Percentiles rank a stretch among this genome's conserved stretches.
phyloP scores from a whole-genome alignment of 257 asterid species.

The Echium plantagineum region DNA sequence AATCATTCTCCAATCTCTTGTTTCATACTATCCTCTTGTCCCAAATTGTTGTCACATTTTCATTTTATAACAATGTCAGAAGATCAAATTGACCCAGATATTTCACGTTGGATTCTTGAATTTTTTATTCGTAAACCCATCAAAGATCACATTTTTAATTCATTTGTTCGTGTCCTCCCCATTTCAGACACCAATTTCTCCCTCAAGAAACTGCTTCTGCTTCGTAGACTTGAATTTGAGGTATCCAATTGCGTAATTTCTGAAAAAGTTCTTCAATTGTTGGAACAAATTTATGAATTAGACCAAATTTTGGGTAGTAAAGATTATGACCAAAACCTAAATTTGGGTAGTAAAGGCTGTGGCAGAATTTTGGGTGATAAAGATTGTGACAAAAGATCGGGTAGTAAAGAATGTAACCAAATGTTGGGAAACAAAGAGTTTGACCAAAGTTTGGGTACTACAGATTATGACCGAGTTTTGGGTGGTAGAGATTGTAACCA shows the following conservation, averaged over 20 bases:
- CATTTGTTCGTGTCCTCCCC: constrained; percentile 34
- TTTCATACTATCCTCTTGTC: too few species aligned
- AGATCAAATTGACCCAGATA: constrained; percentile 24
- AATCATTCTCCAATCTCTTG: too few species aligned
- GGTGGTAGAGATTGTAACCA: too few species aligned
- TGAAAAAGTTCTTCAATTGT: constrained; percentile 35
- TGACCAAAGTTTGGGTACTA: too few species aligned
- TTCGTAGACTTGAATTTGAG: constrained; percentile 37
- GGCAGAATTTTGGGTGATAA: too few species aligned
- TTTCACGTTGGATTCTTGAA: constrained; percentile 52
- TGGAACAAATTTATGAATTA: constrained; percentile 46
- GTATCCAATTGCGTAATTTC: constrained; percentile 19
- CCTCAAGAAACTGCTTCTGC: constrained; percentile 28
- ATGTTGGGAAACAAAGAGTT: background rate
- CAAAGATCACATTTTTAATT: constrained; percentile 23
- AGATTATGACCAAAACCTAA: constrained; percentile 17
- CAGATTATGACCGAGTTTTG: background rate
- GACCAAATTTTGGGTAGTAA: constrained; percentile 25
- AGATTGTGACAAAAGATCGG: too few species aligned
- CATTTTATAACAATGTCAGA: constrained; percentile 4
- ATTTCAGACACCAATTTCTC: constrained; percentile 21
- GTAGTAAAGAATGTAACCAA: too few species aligned
- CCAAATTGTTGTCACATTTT: too few species aligned
- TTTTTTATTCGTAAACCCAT: constrained; percentile 43
- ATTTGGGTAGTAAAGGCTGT: too few species aligned